Conservation (phyloP, 1,284 basidiomycete species). For the Tylopilus sp. region DNA sequence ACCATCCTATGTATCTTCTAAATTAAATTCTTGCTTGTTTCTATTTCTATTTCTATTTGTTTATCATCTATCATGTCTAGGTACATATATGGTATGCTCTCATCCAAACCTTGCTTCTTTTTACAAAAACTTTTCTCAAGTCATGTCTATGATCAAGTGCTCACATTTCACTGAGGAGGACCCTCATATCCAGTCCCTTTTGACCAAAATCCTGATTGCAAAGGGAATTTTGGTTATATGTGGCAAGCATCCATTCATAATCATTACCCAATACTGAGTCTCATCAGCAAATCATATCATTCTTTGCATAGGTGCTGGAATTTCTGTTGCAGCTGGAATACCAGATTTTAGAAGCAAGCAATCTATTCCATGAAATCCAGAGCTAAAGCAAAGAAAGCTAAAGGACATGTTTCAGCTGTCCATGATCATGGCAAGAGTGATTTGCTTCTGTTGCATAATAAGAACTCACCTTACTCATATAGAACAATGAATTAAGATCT, state of each 20-base stretch:
- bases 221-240: slow-evolving; percentile 15
- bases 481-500: neutral
- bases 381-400: neutral
- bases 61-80: no score
- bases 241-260: slow-evolving; percentile 1
- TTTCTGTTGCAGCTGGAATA: neutral
- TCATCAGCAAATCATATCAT: no score
- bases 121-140: neutral
- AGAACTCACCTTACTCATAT: no score
- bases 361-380: neutral
- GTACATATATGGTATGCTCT: no score
- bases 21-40: no score
- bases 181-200: neutral
- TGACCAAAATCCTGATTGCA: slow-evolving; percentile 8
- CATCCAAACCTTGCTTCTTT: no score
- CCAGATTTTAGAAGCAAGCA: neutral
- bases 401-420: slow-evolving; percentile 1
- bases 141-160: neutral
- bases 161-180: neutral
- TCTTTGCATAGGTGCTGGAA: neutral
- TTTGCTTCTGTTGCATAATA: neutral
- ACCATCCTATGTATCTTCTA: no score
- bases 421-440: neutral
- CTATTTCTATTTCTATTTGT: no score
- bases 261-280: no score